These are phyloP conservation scores for Luzula sylvatica DNA, from an alignment of 176 grass and related monocot species.

Conservation along the genomic window DNA sequence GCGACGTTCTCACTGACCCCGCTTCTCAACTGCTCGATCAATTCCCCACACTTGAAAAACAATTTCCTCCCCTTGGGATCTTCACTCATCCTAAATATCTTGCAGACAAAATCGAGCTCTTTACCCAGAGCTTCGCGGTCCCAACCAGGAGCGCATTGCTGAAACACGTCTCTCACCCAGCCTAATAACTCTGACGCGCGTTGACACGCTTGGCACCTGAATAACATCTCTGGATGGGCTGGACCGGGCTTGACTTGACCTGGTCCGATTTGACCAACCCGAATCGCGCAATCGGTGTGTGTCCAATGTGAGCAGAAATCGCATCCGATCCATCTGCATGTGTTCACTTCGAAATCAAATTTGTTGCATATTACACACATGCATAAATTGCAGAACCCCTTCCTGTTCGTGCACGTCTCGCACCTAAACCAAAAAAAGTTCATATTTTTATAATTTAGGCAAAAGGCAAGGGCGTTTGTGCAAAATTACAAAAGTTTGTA, in stretches of 20 bases:
- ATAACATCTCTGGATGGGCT: constrained; percentile 43
- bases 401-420: constrained; percentile 41
- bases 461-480: no score
- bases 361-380: constrained; percentile 85
- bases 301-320: constrained; percentile 86
- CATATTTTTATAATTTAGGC: no score
- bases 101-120: constrained; percentile 71
- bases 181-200: constrained; percentile 67
- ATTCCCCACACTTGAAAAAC: constrained; percentile 40
- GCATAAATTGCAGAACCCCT: constrained; percentile 74
- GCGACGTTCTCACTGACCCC: constrained; percentile 34
- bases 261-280: constrained; percentile 33
- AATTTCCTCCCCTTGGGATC: constrained; percentile 56
- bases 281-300: constrained; percentile 78
- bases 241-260: constrained; percentile 37
- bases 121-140: constrained; percentile 41
- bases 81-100: constrained; percentile 70
- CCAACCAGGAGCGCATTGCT: constrained; percentile 68
- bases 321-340: constrained; percentile 87
- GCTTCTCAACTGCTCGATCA: constrained; percentile 53
- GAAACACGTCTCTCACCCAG: constrained; percentile 78
- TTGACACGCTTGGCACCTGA: constrained; percentile 72
- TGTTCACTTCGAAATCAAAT: constrained; percentile 89
- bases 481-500: background rate
- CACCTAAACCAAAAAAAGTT: no score